Evolutionary conservation across 179 eudicot genomes (phyloP), one percentile per base, ranked within the genome.

Genomic region (Nepenthes alata): DNA sequence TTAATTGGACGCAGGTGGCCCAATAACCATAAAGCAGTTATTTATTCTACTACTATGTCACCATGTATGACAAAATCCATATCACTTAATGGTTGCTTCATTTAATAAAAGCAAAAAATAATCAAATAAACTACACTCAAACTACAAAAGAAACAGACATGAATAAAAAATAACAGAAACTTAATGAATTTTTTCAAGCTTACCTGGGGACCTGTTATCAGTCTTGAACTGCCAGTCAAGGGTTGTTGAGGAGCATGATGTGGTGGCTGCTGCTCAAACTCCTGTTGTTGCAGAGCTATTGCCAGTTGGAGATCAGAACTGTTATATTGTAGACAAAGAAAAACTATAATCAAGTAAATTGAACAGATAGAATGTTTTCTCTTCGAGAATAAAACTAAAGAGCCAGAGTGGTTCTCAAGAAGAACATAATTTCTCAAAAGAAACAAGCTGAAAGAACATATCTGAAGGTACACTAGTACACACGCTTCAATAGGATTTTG

Each of bases 271-370:
- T 83, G 80, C 64, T 82, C 94, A 73, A 88, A 84, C 70, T 91
- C 97, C 74, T 90, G 90, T 61, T 88, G 89, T 66, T 91, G 97
- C 76, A 91, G 83, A 74, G 94, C 94, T 66, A 85, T 79, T 16
- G 97, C 97, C 71, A 91, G 62, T 68, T 88, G 94, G 74, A 83
- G 65, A 80, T 91, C 97, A 61, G 96, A 84, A 64, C 97, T 88
- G 87, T 52, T 15, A 6, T 15, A 52, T 14, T 7, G 14, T 52
- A 52, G n/a, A 14, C 6, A 5, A 52, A 15, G 7, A 52, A 52
- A 14, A 15, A 52, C 6, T 11, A 11, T n/a, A 52, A 52, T 7
- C n/a, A 3, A 6, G 53, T 7, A 50, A 11, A 13, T 47, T 11
- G n/a, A 48, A 11, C 52, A 11, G 10, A 11, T 48, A 11, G n/a